phyloP scores from a whole-genome alignment of 2,329 filamentous ascomycete genomes.

The Fusarium piperis region DNA sequence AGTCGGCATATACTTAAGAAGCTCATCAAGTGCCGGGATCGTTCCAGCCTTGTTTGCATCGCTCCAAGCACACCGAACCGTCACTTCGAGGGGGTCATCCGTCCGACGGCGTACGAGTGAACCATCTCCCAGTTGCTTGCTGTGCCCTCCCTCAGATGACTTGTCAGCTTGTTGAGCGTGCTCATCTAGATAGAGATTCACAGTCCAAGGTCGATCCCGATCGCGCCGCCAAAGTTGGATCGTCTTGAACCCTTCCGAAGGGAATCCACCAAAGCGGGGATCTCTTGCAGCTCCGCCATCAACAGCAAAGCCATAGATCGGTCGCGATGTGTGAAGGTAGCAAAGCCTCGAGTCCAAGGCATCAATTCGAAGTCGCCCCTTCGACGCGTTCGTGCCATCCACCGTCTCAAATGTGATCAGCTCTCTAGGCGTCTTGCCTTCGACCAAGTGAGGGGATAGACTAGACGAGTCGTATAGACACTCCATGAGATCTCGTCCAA shows the following conservation, averaged over 20 bases:
- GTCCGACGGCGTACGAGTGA: background rate
- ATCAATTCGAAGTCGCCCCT: constrained; percentile 71
- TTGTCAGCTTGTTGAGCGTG: background rate
- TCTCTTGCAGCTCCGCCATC: constrained; percentile 68
- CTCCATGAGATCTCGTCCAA: constrained; percentile 60
- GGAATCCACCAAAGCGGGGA: constrained; percentile 71
- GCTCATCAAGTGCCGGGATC: constrained; percentile 87
- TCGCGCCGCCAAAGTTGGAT: constrained; percentile 85
- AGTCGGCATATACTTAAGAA: constrained; percentile 76
- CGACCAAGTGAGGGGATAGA: constrained; percentile 69
- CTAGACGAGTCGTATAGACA: constrained; percentile 76
- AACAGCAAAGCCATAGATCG: constrained; percentile 72
- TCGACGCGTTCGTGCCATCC: constrained; percentile 50
- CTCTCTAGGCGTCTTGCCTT: constrained; percentile 54
- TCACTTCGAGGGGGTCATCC: constrained; percentile 62
- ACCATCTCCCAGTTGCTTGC: background rate
- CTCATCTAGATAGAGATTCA: constrained; percentile 52
- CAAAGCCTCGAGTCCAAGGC: constrained; percentile 84
- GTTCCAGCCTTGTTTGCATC: constrained; percentile 77
- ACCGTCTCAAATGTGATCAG: constrained; percentile 70
- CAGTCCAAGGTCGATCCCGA: constrained; percentile 80
- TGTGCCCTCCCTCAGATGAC: background rate
- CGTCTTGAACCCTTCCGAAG: constrained; percentile 70
- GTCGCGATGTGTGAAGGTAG: constrained; percentile 75
- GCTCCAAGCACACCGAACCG: constrained; percentile 84